Base-by-base conservation (phyloP, 2,329 filamentous ascomycete genomes). In the Colletotrichum viniferum region DNA sequence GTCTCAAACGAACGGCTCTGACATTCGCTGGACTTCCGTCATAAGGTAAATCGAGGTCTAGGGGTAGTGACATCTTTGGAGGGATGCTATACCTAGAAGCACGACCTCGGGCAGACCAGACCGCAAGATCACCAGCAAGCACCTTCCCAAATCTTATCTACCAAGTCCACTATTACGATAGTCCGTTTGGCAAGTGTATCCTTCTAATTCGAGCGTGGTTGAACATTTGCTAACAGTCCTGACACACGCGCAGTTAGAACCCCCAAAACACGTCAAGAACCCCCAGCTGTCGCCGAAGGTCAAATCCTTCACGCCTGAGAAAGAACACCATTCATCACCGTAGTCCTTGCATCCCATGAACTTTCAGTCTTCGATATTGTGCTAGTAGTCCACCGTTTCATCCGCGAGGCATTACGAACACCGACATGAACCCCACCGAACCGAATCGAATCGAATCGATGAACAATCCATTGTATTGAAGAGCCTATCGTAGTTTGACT, bases 61-160 rank as follows among this genome's bases (percentile, higher is more conserved):
- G 18, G 36, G 9, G 1, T n/a, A n/a, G 18, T 1, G 38, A n/a
- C 0, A 0, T 2, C 38, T 0, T 7, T 21, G 18, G 38, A 6
- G 0, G 10, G 18, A 6, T 3, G n/a, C 38, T 48, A 0, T n/a
- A 9, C 18, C 18, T 9, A 48, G 3, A 48, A 1, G 18, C 38
- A 6, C 38, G 18, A 48, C 38, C 38, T n/a, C 0, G 0, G 9
- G 18, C 38, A 48, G 1, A 48, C 18, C 38, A n/a, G 38, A n/a
- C n/a, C n/a, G n/a, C n/a, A n/a, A n/a, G n/a, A n/a, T n/a, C n/a
- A n/a, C n/a, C n/a, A n/a, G n/a, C n/a, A n/a, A n/a, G n/a, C n/a
- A n/a, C n/a, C n/a, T n/a, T n/a, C n/a, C n/a, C n/a, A n/a, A n/a
- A n/a, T n/a, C n/a, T n/a, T n/a, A n/a, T n/a, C n/a, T 0, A 48